Conservation (phyloP, 257 asterid species). For the Asclepias syriaca region DNA sequence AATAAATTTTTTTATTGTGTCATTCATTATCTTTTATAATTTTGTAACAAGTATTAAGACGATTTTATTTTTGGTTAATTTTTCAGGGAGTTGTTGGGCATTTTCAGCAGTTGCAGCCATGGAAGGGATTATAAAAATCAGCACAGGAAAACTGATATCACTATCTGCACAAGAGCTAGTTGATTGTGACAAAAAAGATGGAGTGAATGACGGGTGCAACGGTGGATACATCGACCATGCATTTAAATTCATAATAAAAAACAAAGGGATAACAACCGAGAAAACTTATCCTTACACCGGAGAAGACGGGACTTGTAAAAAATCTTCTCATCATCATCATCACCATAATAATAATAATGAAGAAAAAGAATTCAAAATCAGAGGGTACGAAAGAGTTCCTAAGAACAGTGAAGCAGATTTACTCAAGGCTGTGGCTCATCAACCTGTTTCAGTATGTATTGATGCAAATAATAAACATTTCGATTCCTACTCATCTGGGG, state of each 20-base stretch:
- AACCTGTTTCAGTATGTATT: neutral
- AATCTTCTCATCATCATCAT: neutral
- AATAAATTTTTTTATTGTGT: no score
- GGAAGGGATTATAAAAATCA: slow-evolving; percentile 16
- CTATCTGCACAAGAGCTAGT: slow-evolving; percentile 13
- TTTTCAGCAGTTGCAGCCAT: slow-evolving; percentile 14
- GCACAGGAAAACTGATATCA: slow-evolving; percentile 3
- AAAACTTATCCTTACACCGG: slow-evolving; percentile 17
- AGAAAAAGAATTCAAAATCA: slow-evolving; percentile 3
- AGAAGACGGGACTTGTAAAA: slow-evolving; percentile 16
- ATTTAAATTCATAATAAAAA: slow-evolving; percentile 15
- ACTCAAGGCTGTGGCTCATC: neutral
- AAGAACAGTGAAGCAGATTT: neutral
- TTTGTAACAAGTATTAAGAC: no score
- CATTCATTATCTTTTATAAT: no score
- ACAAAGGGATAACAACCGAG: slow-evolving; percentile 15
- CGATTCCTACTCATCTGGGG: slow-evolving; percentile 3
- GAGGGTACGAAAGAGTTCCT: slow-evolving; percentile 13
- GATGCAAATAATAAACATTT: neutral
- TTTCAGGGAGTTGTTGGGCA: slow-evolving; percentile 20
- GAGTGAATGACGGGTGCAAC: neutral
- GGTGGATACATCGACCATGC: slow-evolving; percentile 21
- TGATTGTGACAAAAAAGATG: slow-evolving; percentile 11
- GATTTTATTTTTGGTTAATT: no score
- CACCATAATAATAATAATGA: no score